phyloP scores from a whole-genome alignment of 768 basidiomycete species.

The Boletus pseudo-olivaceus region DNA sequence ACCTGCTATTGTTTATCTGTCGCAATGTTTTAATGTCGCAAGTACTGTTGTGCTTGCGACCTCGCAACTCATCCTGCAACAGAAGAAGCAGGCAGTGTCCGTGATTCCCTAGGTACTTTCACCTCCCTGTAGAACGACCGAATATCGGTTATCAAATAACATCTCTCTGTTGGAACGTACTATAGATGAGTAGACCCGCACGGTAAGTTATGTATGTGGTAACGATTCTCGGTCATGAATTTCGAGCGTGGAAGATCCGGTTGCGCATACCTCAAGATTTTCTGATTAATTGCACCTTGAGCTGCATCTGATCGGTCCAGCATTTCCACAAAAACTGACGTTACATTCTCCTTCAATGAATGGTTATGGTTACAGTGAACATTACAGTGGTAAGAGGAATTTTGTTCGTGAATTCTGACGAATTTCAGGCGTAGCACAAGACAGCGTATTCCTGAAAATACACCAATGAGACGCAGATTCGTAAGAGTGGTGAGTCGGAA shows the following conservation, averaged over 20 bases:
- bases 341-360: slow-evolving; percentile 1
- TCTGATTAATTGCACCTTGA: neutral
- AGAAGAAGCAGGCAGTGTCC: too few relatives aligned
- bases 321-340: neutral
- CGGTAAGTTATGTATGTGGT: too few relatives aligned
- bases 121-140: too few relatives aligned
- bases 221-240: neutral
- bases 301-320: neutral
- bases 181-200: too few relatives aligned
- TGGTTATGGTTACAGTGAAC: slow-evolving; percentile 8
- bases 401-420: neutral
- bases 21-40: slow-evolving; percentile 7
- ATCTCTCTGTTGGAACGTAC: too few relatives aligned
- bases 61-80: slow-evolving; percentile 2
- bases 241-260: neutral
- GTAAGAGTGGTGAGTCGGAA: neutral
- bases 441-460: slow-evolving; percentile 38
- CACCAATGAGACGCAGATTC: neutral
- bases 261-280: neutral
- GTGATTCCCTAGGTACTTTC: too few relatives aligned
- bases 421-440: slow-evolving; percentile 34
- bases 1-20: too few relatives aligned
- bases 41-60: slow-evolving; percentile 12
- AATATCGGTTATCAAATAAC: too few relatives aligned
- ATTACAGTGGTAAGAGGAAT: neutral